Evolutionary conservation across 73 alveolate genomes (phyloP), one percentile per base, ranked within the genome.

Genomic region (Blepharisma japonicum): DNA sequence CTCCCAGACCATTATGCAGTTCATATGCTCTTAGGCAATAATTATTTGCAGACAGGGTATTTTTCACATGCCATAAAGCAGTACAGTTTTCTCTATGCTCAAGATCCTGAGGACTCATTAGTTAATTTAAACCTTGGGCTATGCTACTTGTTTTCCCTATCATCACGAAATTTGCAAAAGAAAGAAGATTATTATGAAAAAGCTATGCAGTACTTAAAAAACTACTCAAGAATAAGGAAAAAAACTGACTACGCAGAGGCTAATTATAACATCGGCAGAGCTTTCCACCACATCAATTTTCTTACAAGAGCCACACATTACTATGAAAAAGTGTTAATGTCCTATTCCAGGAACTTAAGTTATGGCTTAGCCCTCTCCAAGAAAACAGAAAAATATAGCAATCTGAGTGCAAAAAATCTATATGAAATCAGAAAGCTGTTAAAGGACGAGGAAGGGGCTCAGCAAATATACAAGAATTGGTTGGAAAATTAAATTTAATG

Each of bases 21-120:
- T 20, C 74, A 61, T 25, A 61, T 61, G 47, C 47, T 61, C 0
- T 25, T 61, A 61, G 74, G 74, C 14, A 61, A 61, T 5, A 61
- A 39, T 61, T 61, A 61, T 25, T 61, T 61, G 18, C 74, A 61
- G 46, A 61, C 74, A 20, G 74, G 74, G 4, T 14, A 61, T 25
- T 61, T 14, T 25, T 20, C 39, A 8, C 47, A 14, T 8, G 74
- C 74, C 11, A 61, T 61, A 61, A 61, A 61, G 47, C 74, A 61
- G 23, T 61, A 61, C 5, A 14, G 14, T n/a, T 39, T 2, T 18
- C 47, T 61, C 6, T 61, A 61, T 25, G 14, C 74, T 14, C 42
- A 32, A 32, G 42, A 32, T 32, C 50, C 47, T 9, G 47, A 61
- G 18, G 74, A 61, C 47, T 39, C 74, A 61, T 8, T 61, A 9